Conservation (phyloP, 768 basidiomycete species). For the Infundibulicybe gibba region DNA sequence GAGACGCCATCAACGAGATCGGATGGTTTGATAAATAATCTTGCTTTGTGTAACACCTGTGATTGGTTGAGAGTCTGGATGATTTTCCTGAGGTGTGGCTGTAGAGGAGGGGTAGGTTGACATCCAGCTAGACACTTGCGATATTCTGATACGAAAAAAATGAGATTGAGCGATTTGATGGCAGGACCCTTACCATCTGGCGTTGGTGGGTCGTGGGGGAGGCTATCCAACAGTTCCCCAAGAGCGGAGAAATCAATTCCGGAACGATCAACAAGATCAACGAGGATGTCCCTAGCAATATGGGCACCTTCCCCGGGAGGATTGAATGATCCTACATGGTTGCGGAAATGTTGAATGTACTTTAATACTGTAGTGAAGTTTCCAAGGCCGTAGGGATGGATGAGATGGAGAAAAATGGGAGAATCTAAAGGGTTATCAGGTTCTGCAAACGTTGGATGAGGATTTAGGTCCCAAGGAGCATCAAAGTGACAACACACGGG, state of each 20-base stretch:
- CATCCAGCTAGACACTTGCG: slow-evolving; percentile 57
- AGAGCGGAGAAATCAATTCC: slow-evolving; percentile 59
- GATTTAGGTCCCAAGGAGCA: slow-evolving; percentile 2
- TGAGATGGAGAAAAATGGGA: slow-evolving; percentile 52
- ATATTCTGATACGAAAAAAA: slow-evolving; percentile 37
- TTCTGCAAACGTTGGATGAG: not conserved
- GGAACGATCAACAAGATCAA: slow-evolving; percentile 62
- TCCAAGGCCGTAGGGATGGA: slow-evolving; percentile 57
- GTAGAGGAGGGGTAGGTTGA: slow-evolving; percentile 46
- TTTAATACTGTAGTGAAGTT: slow-evolving; percentile 45
- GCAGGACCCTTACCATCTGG: slow-evolving; percentile 26
- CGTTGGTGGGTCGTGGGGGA: slow-evolving; percentile 25
- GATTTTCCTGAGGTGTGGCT: slow-evolving; percentile 35
- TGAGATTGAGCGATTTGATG: not conserved
- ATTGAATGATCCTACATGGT: slow-evolving; percentile 45
- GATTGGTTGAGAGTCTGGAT: slow-evolving; percentile 45
- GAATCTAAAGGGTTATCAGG: slow-evolving; percentile 17
- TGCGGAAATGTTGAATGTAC: slow-evolving; percentile 59
- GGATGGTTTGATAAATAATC: slow-evolving; percentile 66
- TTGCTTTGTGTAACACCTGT: slow-evolving; percentile 56
- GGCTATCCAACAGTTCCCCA: slow-evolving; percentile 39
- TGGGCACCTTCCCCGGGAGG: slow-evolving; percentile 60
- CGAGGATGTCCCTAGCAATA: slow-evolving; percentile 58
- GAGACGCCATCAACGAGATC: slow-evolving; percentile 67
- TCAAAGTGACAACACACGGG: no score